These are phyloP conservation scores for Neurospora sublineolata DNA, from an alignment of 495 filamentous ascomycete species.

Conservation along the genomic window DNA sequence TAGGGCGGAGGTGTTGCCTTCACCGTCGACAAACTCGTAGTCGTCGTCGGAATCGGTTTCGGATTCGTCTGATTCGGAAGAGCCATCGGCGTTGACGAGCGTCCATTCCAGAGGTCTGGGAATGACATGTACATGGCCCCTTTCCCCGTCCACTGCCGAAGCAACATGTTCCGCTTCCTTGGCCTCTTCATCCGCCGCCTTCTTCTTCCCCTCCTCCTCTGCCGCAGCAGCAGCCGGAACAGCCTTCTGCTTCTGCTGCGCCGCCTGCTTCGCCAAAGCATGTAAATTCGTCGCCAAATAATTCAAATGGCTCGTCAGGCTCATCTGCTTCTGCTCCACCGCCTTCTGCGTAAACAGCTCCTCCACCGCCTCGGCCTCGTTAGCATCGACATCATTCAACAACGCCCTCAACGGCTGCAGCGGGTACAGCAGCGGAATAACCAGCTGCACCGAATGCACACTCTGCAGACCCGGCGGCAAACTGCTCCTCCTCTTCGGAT, in stretches of 20 bases:
- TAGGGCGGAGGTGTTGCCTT: constrained; percentile 22
- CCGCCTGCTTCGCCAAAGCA: constrained; percentile 45
- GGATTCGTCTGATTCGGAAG: constrained; percentile 21
- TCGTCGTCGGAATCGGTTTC: constrained; percentile 21
- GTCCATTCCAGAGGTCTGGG: constrained; percentile 78
- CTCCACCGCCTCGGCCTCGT: constrained; percentile 51
- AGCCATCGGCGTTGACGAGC: constrained; percentile 19
- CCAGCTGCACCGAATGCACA: constrained; percentile 53
- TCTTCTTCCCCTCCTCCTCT: not conserved
- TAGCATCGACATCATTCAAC: constrained; percentile 50
- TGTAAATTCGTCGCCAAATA: constrained; percentile 67
- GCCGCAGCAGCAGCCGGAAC: not conserved
- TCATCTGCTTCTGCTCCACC: constrained; percentile 44
- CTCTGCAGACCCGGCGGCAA: constrained; percentile 52
- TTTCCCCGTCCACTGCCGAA: constrained; percentile 28
- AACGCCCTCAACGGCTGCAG: constrained; percentile 56
- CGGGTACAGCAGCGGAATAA: constrained; percentile 64
- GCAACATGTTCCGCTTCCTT: constrained; percentile 15
- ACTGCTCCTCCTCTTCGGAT: constrained; percentile 48
- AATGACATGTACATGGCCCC: constrained; percentile 61
- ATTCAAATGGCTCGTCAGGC: constrained; percentile 65
- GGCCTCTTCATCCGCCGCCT: constrained; percentile 9
- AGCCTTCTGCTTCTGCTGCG: not conserved
- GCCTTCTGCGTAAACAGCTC: constrained; percentile 52
- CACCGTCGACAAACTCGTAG: constrained; percentile 25